phyloP scores from a whole-genome alignment of 169 alveolate species.

The Eimeria zaria region DNA sequence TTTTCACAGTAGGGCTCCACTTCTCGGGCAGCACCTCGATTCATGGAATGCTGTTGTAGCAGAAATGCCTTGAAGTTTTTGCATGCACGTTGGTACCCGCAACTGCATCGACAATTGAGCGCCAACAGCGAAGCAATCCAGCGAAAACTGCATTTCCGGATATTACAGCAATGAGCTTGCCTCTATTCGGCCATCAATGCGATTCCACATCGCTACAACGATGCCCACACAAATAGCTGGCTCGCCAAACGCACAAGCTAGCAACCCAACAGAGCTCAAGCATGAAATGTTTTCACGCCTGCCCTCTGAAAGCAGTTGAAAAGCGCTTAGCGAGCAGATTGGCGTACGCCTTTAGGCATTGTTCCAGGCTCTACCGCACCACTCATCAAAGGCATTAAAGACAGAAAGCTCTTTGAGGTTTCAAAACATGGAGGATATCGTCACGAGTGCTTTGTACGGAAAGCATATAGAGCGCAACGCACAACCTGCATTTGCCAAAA shows the following conservation, averaged over 20 bases:
- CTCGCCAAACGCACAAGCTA: slow-evolving; percentile 12
- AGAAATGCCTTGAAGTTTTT: not conserved
- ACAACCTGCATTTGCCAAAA: not conserved
- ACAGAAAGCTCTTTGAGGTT: not conserved
- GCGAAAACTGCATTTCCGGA: not conserved
- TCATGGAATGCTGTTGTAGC: not conserved
- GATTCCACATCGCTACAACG: not conserved
- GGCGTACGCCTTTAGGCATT: not conserved
- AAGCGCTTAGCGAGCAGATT: not conserved
- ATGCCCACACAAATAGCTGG: not conserved
- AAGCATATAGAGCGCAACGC: not conserved
- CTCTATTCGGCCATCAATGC: not conserved
- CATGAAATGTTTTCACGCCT: not conserved
- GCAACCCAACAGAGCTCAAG: not conserved
- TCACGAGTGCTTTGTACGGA: not conserved
- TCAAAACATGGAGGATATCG: not conserved
- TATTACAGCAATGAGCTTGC: not conserved
- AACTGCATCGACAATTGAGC: not conserved
- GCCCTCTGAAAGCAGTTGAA: not conserved
- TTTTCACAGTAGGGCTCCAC: not conserved
- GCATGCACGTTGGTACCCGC: not conserved
- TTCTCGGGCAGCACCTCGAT: not conserved
- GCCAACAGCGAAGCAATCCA: not conserved
- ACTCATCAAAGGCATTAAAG: not conserved
- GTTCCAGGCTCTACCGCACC: not conserved